phyloP scores from a whole-genome alignment of 306 rosid genomes.

The Potentilla sterilis region DNA sequence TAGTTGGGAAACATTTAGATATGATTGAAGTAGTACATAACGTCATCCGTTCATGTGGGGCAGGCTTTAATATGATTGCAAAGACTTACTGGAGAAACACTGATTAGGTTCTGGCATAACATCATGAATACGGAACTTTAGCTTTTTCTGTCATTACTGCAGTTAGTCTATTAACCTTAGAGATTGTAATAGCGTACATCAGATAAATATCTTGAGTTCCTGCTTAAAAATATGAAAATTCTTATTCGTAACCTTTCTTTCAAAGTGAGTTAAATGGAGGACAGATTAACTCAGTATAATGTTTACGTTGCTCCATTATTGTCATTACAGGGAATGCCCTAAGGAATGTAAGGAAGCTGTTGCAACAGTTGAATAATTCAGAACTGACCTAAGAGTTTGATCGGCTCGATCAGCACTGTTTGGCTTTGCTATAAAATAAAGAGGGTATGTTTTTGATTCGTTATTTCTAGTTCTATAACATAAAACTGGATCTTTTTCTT shows the following conservation, averaged over 20 bases:
- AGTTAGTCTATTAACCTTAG: not conserved
- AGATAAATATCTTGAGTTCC: not conserved
- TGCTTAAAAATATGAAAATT: not conserved
- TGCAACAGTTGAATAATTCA: conserved; percentile 18
- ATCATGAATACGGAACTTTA: not conserved
- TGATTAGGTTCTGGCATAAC: not conserved
- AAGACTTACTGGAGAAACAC: conserved; percentile 53
- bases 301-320: conserved; percentile 16
- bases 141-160: not conserved
- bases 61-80: conserved; percentile 29
- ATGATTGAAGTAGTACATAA: not conserved
- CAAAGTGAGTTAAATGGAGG: not conserved
- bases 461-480: too few relatives aligned
- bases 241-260: not conserved
- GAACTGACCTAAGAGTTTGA: too few relatives aligned
- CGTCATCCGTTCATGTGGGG: not conserved
- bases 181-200: not conserved
- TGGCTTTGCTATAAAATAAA: too few relatives aligned
- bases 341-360: conserved; percentile 77
- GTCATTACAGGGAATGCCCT: conserved; percentile 75
- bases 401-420: too few relatives aligned
- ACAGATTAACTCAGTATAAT: not conserved
- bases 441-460: too few relatives aligned
- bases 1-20: not conserved
- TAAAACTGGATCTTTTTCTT: too few relatives aligned